Percentiles rank a stretch among this genome's conserved stretches.
Evolutionary conservation across 345 rosid genomes (phyloP).

Genomic region (Lepidium didymum): DNA sequence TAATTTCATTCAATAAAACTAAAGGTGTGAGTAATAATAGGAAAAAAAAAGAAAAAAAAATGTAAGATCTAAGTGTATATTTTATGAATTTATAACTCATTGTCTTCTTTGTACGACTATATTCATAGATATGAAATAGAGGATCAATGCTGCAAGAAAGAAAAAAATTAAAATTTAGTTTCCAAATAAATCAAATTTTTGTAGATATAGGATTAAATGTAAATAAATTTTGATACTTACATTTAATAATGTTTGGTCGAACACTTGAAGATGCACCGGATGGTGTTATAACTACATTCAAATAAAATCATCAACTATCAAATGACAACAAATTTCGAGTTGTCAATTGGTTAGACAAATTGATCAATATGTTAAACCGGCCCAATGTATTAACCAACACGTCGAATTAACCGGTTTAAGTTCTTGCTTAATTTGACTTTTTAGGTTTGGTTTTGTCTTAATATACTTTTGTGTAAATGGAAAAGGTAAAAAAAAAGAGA

Average conservation of each 20-base stretch:
- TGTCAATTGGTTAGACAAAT: neutral
- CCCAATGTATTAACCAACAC: neutral
- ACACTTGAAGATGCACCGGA: neutral
- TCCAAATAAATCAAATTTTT: neutral
- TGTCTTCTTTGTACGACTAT: neutral
- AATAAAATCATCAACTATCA: neutral
- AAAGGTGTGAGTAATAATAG: neutral
- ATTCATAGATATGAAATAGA: conserved; percentile 4
- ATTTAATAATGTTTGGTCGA: neutral
- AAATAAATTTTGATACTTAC: conserved; percentile 17
- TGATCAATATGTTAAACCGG: neutral
- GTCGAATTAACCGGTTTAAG: neutral
- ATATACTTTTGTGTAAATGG: too few species aligned
- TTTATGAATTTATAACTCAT: neutral
- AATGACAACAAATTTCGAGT: neutral
- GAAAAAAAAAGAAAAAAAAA: neutral
- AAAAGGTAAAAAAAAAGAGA: too few species aligned
- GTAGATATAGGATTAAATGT: neutral
- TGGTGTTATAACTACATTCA: conserved; percentile 5
- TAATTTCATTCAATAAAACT: neutral
- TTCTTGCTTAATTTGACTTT: neutral
- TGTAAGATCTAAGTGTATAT: too few species aligned
- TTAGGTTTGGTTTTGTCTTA: too few species aligned
- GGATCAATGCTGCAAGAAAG: conserved; percentile 10
- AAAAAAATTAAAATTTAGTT: neutral